Evolutionary conservation across 2,329 filamentous ascomycete species (phyloP).

Genomic region (Sporothrix globosa): DNA sequence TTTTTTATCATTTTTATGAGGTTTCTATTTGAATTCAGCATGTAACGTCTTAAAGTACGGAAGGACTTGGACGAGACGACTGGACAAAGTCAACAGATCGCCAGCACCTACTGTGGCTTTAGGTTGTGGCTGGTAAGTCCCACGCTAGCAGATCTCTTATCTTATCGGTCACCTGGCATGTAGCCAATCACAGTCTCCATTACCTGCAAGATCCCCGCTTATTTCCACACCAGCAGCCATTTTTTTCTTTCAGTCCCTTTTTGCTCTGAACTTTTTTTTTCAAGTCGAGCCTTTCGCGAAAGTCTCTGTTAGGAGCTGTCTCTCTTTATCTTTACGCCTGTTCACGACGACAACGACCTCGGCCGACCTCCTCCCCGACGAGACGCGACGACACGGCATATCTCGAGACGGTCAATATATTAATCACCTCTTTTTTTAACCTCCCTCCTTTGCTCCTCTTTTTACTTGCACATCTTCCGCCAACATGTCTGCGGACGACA

Average conservation of each 20-base stretch:
- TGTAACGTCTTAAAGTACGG: background rate
- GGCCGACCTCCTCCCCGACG: background rate
- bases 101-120: background rate
- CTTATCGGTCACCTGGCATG: conserved; percentile 26
- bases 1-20: background rate
- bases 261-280: conserved; percentile 33
- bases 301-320: conserved; percentile 29
- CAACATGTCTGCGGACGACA: conserved; percentile 44
- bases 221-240: conserved; percentile 33
- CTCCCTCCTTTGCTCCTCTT: background rate
- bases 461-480: background rate
- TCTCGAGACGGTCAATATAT: background rate
- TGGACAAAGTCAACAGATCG: background rate
- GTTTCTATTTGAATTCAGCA: background rate
- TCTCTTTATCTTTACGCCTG: background rate
- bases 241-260: conserved; percentile 33
- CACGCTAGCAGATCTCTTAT: conserved; percentile 16
- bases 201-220: conserved; percentile 20
- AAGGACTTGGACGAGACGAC: background rate
- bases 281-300: conserved; percentile 26
- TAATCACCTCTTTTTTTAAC: background rate
- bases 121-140: conserved; percentile 21
- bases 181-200: background rate
- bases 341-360: background rate
- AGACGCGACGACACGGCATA: background rate